phyloP scores from a whole-genome alignment of 2,329 filamentous ascomycete species.

The Penicillium sp. region DNA sequence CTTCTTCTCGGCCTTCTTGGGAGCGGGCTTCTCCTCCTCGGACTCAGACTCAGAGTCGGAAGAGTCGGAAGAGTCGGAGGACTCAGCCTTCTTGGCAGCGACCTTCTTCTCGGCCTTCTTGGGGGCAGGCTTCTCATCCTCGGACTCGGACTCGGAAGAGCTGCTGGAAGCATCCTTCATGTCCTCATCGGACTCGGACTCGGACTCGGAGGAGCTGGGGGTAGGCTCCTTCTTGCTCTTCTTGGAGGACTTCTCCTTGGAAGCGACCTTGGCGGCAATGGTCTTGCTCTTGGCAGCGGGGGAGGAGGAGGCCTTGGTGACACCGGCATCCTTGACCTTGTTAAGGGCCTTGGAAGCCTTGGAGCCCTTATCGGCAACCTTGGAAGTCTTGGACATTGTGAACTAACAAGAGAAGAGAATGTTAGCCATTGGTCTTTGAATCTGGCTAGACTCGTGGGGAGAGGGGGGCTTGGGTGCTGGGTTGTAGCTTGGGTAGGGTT shows the following conservation, averaged over 20 bases:
- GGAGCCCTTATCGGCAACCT: conserved; percentile 41
- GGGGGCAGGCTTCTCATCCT: conserved; percentile 30
- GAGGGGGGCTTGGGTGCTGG: conserved; percentile 6
- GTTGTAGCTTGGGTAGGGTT: conserved; percentile 13
- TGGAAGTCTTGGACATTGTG: conserved; percentile 48
- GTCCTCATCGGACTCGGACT: conserved; percentile 43
- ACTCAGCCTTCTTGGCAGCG: conserved; percentile 34
- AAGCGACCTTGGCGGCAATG: conserved; percentile 42
- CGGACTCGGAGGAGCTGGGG: conserved; percentile 26
- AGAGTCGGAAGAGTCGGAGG: conserved; percentile 31
- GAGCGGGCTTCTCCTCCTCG: conserved; percentile 32
- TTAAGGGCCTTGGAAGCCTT: conserved; percentile 44
- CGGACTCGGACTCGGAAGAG: conserved; percentile 18
- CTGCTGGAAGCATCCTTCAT: conserved; percentile 35
- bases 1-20: conserved; percentile 33
- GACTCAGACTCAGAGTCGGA: conserved; percentile 38
- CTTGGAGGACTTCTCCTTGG: conserved; percentile 44
- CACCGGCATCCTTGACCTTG: conserved; percentile 51
- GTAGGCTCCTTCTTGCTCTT: conserved; percentile 48
- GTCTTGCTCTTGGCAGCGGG: conserved; percentile 50
- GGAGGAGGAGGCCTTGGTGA: conserved; percentile 48
- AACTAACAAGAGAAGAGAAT: conserved; percentile 17
- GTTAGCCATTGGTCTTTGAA: conserved; percentile 19
- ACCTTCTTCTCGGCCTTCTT: conserved; percentile 33
- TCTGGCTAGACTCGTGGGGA: not conserved